Percentiles rank a stretch among this genome's conserved stretches.
phyloP scores from a whole-genome alignment of 2,329 filamentous ascomycete species.

The Shiraia sp. region DNA sequence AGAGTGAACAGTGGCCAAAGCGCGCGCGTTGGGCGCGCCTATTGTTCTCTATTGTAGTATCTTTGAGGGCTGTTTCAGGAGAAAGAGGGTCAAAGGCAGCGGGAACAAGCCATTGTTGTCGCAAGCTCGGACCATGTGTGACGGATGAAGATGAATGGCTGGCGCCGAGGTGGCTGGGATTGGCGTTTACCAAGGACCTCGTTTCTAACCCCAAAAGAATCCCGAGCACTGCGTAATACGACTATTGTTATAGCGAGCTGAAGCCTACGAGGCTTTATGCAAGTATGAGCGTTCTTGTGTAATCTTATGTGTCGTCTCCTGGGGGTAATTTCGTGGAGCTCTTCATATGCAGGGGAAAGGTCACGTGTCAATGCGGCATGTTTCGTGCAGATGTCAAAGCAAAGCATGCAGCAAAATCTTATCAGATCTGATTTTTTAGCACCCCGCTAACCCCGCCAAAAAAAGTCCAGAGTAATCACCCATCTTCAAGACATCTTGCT shows the following conservation, averaged over 20 bases:
- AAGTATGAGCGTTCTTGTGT: too few species aligned
- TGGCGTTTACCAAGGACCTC: slow-evolving; percentile 5
- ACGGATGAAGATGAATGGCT: slow-evolving; percentile 4
- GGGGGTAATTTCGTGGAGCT: too few species aligned
- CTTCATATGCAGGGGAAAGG: neutral
- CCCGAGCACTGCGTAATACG: too few species aligned
- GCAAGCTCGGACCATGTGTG: slow-evolving; percentile 4
- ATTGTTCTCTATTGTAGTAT: slow-evolving; percentile 11
- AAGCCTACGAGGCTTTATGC: too few species aligned
- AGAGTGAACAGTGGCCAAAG: slow-evolving; percentile 8
- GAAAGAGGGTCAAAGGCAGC: slow-evolving; percentile 13
- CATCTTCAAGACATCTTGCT: neutral
- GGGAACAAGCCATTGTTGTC: slow-evolving; percentile 23
- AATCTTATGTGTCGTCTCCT: too few species aligned
- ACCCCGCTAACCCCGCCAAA: slow-evolving; percentile 32
- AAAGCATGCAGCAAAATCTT: slow-evolving; percentile 18
- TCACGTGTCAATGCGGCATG: too few species aligned
- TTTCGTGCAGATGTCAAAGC: slow-evolving; percentile 11
- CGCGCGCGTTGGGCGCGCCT: slow-evolving; percentile 9
- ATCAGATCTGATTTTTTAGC: slow-evolving; percentile 26
- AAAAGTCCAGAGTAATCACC: slow-evolving; percentile 22
- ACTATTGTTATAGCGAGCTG: too few species aligned
- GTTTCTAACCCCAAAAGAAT: slow-evolving; percentile 10
- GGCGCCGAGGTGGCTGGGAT: slow-evolving; percentile 11
- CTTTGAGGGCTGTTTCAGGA: slow-evolving; percentile 3